Percentiles rank a stretch among this genome's conserved stretches.
Evolutionary conservation across 2,329 filamentous ascomycete genomes (phyloP).

Genomic region (Fusarium xylarioides): DNA sequence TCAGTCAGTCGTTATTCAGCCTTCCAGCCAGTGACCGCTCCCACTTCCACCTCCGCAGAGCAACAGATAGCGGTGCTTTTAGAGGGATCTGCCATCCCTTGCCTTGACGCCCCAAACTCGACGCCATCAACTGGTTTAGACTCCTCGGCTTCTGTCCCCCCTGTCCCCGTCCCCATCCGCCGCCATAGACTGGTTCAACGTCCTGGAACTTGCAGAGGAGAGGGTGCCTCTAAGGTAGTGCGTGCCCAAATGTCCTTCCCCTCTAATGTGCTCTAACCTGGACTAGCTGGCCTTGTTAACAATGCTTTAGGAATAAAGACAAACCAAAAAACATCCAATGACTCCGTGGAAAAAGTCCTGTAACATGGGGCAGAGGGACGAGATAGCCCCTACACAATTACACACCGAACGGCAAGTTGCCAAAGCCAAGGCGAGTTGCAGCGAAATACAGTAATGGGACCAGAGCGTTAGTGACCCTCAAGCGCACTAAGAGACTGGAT

Average conservation of each 20-base stretch:
- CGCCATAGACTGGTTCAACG: slow-evolving; percentile 25
- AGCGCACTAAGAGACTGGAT: slow-evolving; percentile 23
- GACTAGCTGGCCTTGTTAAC: neutral
- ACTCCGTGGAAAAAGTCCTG: slow-evolving; percentile 4
- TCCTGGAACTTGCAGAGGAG: slow-evolving; percentile 30
- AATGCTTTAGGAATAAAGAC: slow-evolving; percentile 2
- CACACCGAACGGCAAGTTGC: neutral
- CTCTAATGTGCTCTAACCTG: slow-evolving; percentile 14
- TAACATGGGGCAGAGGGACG: slow-evolving; percentile 4
- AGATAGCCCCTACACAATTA: slow-evolving; percentile 11
- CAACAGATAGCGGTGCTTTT: neutral
- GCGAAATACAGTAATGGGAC: slow-evolving; percentile 12
- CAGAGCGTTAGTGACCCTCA: slow-evolving; percentile 4
- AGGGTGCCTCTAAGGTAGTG: slow-evolving; percentile 25
- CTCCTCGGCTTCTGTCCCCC: slow-evolving; percentile 34
- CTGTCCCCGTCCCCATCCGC: slow-evolving; percentile 19
- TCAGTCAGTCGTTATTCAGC: slow-evolving; percentile 24
- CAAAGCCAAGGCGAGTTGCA: neutral
- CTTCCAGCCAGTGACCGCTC: slow-evolving; percentile 16
- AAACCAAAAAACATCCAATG: slow-evolving; percentile 5
- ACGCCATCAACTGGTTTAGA: slow-evolving; percentile 34
- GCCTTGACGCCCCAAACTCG: slow-evolving; percentile 29
- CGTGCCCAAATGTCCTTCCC: slow-evolving; percentile 10
- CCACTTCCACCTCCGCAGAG: neutral
- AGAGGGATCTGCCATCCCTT: slow-evolving; percentile 34